Evolutionary conservation across 164 flowering plant genomes (phyloP), one percentile per base, ranked within the genome.

Genomic region (Saururus chinensis): DNA sequence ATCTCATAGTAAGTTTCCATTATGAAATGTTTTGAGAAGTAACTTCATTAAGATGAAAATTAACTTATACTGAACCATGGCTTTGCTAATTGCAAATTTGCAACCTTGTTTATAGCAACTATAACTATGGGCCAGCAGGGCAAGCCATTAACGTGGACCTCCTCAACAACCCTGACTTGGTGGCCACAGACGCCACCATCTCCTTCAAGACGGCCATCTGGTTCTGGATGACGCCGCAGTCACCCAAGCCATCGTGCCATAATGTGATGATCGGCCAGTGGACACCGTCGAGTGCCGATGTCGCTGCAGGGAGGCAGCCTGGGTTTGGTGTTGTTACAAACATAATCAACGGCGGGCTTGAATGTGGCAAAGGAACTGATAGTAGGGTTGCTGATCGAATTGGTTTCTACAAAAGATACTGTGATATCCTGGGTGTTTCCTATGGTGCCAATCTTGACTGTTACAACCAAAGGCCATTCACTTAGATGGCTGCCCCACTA

Each of bases 1-100:
- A 71, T 88, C 20, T 82, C 92, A 19, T 83, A 84, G 90, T 82
- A 70, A 60, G n/a, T n/a, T n/a, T n/a, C n/a, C n/a, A n/a, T n/a
- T n/a, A n/a, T n/a, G n/a, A n/a, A n/a, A n/a, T n/a, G n/a, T n/a
- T n/a, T n/a, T n/a, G n/a, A n/a, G n/a, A n/a, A n/a, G 5, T 40
- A n/a, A 12, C 12, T 30, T 57, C 9, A 19, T 16, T 9, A 19
- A 17, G 17, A 48, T 9, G 51, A 48, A 17, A 48, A 17, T 7
- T 17, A n/a, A 19, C 20, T 7, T 8, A 13, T 53, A 21, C 14
- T 21, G 14, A 9, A 7, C 20, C 20, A 7, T n/a, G n/a, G n/a
- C n/a, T n/a, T n/a, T n/a, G n/a, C n/a, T n/a, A n/a, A n/a, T n/a
- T n/a, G n/a, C n/a, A n/a, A n/a, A n/a, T n/a, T n/a, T n/a, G n/a